Evolutionary conservation across 148 eudicot species (phyloP).

Genomic region (Simmondsia chinensis): DNA sequence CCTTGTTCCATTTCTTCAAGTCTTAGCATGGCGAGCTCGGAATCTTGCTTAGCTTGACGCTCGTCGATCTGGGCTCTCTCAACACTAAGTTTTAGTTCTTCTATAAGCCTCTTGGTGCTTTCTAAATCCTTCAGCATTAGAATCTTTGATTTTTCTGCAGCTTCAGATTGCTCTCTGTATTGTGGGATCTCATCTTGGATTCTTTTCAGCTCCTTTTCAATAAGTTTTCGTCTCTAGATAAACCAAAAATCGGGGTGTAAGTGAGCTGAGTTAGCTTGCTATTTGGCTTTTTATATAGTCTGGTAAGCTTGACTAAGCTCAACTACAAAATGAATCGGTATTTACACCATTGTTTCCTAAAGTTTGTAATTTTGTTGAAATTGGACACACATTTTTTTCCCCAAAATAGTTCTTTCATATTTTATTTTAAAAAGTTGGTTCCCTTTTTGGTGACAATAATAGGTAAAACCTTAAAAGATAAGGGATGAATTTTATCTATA

Average conservation of each 20-base stretch:
- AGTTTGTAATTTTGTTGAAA: too few species aligned
- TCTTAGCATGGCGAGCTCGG: constrained; percentile 83
- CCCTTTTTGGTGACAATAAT: too few species aligned
- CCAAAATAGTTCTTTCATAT: too few species aligned
- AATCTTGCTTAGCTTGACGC: constrained; percentile 87
- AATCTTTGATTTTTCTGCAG: constrained; percentile 67
- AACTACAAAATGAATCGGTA: too few species aligned
- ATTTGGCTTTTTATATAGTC: neutral
- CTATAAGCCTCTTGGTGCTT: constrained; percentile 69
- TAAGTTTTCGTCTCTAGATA: constrained; percentile 51
- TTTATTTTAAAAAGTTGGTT: too few species aligned
- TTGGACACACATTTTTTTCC: too few species aligned
- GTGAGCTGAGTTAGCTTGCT: neutral
- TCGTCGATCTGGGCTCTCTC: constrained; percentile 88
- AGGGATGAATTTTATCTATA: too few species aligned
- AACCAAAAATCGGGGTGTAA: too few species aligned
- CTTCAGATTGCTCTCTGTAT: constrained; percentile 51
- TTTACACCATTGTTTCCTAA: too few species aligned
- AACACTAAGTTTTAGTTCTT: constrained; percentile 78
- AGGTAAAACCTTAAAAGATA: too few species aligned
- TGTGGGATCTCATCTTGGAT: constrained; percentile 71
- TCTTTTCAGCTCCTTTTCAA: constrained; percentile 67
- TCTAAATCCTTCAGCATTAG: constrained; percentile 69
- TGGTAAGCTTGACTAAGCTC: neutral
- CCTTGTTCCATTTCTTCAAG: constrained; percentile 95